Percentiles rank a stretch among this genome's conserved stretches.
These are phyloP conservation scores for Flaveria linearis DNA, from an alignment of 129 eudicot species.

Conservation along the genomic window DNA sequence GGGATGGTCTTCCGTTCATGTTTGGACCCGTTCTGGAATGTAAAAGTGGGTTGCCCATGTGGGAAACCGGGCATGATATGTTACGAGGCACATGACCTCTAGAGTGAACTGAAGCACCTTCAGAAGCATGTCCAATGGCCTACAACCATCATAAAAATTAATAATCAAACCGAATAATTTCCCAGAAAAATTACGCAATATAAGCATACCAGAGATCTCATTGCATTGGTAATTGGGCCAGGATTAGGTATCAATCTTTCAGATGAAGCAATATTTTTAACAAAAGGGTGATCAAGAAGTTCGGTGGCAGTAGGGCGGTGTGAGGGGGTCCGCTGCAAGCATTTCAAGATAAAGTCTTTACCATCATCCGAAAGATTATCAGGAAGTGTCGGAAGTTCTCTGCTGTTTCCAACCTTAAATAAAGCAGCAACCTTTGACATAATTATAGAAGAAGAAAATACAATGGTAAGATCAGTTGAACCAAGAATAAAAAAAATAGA, in stretches of 20 bases:
- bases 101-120: constrained; percentile 41
- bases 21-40: constrained; percentile 40
- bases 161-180: constrained; percentile 13
- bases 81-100: constrained; percentile 45
- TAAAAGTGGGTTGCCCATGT: constrained; percentile 51
- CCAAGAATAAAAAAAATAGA: not conserved
- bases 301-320: constrained; percentile 67
- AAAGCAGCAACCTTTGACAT: constrained; percentile 70
- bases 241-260: constrained; percentile 43
- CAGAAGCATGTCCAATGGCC: constrained; percentile 45
- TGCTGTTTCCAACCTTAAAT: constrained; percentile 83
- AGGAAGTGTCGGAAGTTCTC: constrained; percentile 75
- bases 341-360: constrained; percentile 68
- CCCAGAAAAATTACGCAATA: not conserved
- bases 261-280: constrained; percentile 44
- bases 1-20: constrained; percentile 40
- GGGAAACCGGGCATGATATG: constrained; percentile 71
- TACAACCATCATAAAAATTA: constrained; percentile 26
- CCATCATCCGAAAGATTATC: constrained; percentile 73
- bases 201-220: constrained; percentile 40
- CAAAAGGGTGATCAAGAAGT: constrained; percentile 77
- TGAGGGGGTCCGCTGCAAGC: constrained; percentile 64
- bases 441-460: constrained; percentile 10
- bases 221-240: constrained; percentile 37
- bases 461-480: constrained; percentile 11